phyloP scores from a whole-genome alignment of 441 rosid species.

The Euphorbia corollata region DNA sequence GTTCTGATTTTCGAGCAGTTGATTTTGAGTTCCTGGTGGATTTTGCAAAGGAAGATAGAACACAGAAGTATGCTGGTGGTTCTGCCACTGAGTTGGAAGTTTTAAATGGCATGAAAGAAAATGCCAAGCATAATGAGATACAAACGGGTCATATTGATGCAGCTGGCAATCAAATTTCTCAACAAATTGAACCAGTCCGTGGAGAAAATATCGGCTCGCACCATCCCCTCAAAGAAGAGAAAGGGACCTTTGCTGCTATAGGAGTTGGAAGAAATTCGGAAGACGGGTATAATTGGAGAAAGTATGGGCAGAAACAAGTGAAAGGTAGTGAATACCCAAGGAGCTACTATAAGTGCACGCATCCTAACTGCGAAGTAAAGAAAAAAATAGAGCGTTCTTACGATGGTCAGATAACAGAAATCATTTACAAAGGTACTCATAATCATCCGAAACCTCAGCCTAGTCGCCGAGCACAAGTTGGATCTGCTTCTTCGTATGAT shows the following conservation, averaged over 20 bases:
- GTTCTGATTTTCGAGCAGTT: slow-evolving; percentile 24
- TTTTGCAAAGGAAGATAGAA: slow-evolving; percentile 26
- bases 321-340: slow-evolving; percentile 66
- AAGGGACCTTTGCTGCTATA: slow-evolving; percentile 23
- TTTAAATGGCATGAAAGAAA: slow-evolving; percentile 19
- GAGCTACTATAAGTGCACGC: slow-evolving; percentile 62
- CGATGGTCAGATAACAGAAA: slow-evolving; percentile 63
- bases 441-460: slow-evolving; percentile 53
- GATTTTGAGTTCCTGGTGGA: slow-evolving; percentile 34
- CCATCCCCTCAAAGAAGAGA: slow-evolving; percentile 25
- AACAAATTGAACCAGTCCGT: slow-evolving; percentile 23
- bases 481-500: slow-evolving; percentile 28
- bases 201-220: slow-evolving; percentile 22
- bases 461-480: slow-evolving; percentile 30
- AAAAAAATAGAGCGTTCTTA: slow-evolving; percentile 55
- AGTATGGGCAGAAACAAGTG: slow-evolving; percentile 62
- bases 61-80: slow-evolving; percentile 23
- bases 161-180: slow-evolving; percentile 16
- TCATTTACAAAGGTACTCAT: slow-evolving; percentile 56
- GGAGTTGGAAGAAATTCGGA: slow-evolving; percentile 38
- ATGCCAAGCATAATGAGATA: slow-evolving; percentile 19
- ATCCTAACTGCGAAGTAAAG: slow-evolving; percentile 48
- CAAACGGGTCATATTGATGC: slow-evolving; percentile 25
- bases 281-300: slow-evolving; percentile 64
- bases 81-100: slow-evolving; percentile 23